Conservation (phyloP, 306 rosid genomes). For the Trifolium repens region DNA sequence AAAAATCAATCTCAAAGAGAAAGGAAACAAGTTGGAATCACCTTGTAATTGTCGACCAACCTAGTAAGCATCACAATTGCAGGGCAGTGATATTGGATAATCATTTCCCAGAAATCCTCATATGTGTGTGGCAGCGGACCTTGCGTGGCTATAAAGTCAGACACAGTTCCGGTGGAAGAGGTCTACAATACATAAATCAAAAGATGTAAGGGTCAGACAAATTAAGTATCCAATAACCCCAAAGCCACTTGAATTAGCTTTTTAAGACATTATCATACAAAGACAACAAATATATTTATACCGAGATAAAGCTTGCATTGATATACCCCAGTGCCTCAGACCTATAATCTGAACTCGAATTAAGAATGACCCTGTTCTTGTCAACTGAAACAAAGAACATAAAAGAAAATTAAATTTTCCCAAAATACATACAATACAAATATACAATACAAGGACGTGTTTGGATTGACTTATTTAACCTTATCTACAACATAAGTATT, state of each 20-base stretch:
- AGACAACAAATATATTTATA: constrained; percentile 31
- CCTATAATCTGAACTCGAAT: constrained; percentile 77
- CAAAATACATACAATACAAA: neutral
- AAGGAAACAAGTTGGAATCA: constrained; percentile 46
- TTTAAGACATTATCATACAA: constrained; percentile 12
- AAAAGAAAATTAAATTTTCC: constrained; percentile 9
- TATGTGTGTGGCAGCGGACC: constrained; percentile 91
- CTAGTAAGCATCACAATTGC: constrained; percentile 89
- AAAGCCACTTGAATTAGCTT: neutral
- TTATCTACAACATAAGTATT: neutral
- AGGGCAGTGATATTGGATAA: constrained; percentile 77
- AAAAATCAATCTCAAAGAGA: neutral
- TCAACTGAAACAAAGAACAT: constrained; percentile 66
- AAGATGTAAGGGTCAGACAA: constrained; percentile 44
- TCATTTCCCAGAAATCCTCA: constrained; percentile 99
- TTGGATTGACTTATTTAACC: neutral
- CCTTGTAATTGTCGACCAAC: constrained; percentile 79
- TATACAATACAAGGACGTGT: neutral
- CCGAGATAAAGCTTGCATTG: constrained; percentile 86
- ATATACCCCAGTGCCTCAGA: constrained; percentile 81
- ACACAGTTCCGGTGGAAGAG: constrained; percentile 58
- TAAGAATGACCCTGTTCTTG: constrained; percentile 68
- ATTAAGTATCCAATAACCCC: constrained; percentile 15
- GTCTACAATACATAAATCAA: constrained; percentile 50
- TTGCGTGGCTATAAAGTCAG: constrained; percentile 92